Base-by-base conservation (phyloP, 306 rosid genomes). In the Hippophae rhamnoides region DNA sequence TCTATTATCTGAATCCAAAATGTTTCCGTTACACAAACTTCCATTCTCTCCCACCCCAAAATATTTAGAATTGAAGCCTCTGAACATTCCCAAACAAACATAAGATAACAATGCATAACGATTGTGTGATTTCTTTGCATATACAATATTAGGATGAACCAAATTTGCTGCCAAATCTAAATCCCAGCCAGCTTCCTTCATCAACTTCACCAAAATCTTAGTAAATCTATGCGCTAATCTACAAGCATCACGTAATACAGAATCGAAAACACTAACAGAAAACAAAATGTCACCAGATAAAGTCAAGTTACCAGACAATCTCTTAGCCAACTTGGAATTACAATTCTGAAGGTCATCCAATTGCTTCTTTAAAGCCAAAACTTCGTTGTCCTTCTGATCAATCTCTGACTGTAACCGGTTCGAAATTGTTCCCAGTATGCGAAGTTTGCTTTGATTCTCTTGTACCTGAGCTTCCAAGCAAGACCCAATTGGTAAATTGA, bases 141-240 rank as follows among this genome's bases (percentile, higher is more conserved):
- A 92, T n/a, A 52, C 83, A 72, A 88, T 70, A 59, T 71, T 64
- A 0, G 87, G 83, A 71, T 92, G 81, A 68, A 88, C 93, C 3
- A 82, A 75, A 56, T 75, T 78, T 1, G 95, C 86, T 5, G 84
- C 96, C 65, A 88, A 79, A 75, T 79, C 87, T 80, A 88, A 80
- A 78, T 92, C 88, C 99, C 99, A 92, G 57, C 86, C 85, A 6
- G 95, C 88, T 73, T 89, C 84, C 66, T 74, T 84, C 96, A 92
- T 92, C 81, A 92, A 84, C 64, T 80, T 80, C 43, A 88, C 77
- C 79, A 92, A 74, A 68, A 88, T 77, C 78, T 84, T 88, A 2
- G 90, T 77, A 64, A 85, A 88, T 50, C 77, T 86, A 44, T 82
- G 85, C 0, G 94, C 63, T 27, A 78, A 83, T 72, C 93, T 88